Evolutionary conservation across 2,329 filamentous ascomycete genomes (phyloP), one percentile per base, ranked within the genome.

Genomic region (Clonostachys rosea): DNA sequence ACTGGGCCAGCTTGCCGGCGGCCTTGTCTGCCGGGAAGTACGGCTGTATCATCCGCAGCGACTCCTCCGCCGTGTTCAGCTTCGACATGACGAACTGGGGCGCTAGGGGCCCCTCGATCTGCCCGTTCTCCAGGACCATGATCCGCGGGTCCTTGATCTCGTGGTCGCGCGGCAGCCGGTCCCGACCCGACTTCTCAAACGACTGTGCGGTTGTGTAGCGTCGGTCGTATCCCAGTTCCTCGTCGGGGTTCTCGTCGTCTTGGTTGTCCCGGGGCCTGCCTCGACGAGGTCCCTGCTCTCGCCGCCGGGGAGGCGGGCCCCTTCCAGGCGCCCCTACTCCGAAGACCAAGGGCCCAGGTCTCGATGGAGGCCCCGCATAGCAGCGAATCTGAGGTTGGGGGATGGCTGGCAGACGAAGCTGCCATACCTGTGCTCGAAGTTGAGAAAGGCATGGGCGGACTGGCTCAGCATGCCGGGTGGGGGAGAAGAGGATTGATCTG

Each of bases 131-230:
- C 34, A 75, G 58, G 41, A 71, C 66, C 59, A 71, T 69, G 57
- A 71, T 64, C 16, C 59, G 58, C 13, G 63, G 65, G 47, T 71
- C 68, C 4, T 50, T 63, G 52, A 79, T 78, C 48, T 72, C 66
- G 42, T 66, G 52, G 61, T 79, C 70, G 48, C 64, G 64, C 6
- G 73, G 70, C 12, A 66, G 56, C 1, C 67, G 67, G 43, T 64
- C 63, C 44, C 64, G 63, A 7, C 64, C 61, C 6, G 61, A 64
- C 46, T 44, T 43, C 34, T 56, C 52, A 46, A 66, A 59, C 50
- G 62, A 60, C 30, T 53, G 43, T 34, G 59, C 53, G 39, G 65
- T 68, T 17, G 64, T 68, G 59, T 56, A 69, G 42, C 64, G 64
- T n/a, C 46, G 55, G 55, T 66, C 65, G 45, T 58, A 33, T 14